Conservation (phyloP, 2,329 filamentous ascomycete genomes). For the Metarhizium anisopliae region DNA sequence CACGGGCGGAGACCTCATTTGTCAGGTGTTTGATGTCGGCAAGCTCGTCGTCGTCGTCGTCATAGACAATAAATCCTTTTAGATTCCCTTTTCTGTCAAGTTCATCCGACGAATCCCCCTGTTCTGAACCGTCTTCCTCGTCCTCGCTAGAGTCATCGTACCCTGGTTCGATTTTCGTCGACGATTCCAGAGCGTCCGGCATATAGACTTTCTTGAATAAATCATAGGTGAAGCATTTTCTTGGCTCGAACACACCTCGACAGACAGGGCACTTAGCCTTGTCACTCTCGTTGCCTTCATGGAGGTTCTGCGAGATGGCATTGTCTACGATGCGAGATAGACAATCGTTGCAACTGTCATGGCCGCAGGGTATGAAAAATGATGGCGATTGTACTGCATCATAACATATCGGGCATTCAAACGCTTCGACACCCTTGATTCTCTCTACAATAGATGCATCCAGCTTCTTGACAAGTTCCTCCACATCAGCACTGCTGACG, state of each 20-base stretch:
- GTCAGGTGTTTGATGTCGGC: conserved; percentile 5
- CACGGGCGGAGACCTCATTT: conserved; percentile 11
- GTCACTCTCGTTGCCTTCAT: conserved; percentile 48
- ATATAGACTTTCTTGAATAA: conserved; percentile 68
- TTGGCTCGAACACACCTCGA: conserved; percentile 55
- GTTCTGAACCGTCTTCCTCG: conserved; percentile 7
- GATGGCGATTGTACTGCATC: conserved; percentile 66
- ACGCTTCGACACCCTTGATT: conserved; percentile 48
- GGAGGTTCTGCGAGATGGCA: conserved; percentile 42
- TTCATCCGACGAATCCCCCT: conserved; percentile 14
- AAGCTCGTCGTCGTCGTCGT: conserved; percentile 16
- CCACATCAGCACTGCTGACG: conserved; percentile 34
- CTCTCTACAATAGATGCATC: conserved; percentile 53
- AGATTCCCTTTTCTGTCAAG: conserved; percentile 23
- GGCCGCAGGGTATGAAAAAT: conserved; percentile 77
- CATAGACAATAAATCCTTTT: conserved; percentile 18
- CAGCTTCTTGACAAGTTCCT: conserved; percentile 54
- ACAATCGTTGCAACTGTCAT: conserved; percentile 70
- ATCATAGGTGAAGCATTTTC: conserved; percentile 63
- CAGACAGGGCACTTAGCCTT: conserved; percentile 68
- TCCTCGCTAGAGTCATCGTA: conserved; percentile 23
- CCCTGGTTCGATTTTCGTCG: conserved; percentile 26
- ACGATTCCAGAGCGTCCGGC: conserved; percentile 36
- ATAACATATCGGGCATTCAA: conserved; percentile 77
- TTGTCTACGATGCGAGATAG: conserved; percentile 60